These are phyloP conservation scores for Pilaira anomala DNA, from an alignment of 192 early-diverging fungal species.

Conservation along the genomic window DNA sequence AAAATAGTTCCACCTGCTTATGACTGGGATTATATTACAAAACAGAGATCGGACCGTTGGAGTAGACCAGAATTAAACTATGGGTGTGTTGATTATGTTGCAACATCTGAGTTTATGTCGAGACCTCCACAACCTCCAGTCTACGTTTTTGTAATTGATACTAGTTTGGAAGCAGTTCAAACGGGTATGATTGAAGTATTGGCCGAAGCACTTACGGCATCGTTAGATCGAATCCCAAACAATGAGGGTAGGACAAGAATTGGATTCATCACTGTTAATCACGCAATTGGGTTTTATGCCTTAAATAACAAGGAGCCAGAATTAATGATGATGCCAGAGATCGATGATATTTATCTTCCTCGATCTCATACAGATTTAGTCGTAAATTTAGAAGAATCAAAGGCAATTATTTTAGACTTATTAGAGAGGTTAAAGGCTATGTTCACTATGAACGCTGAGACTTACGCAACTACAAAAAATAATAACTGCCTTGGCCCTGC, in stretches of 20 bases:
- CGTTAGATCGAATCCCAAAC: conserved; percentile 73
- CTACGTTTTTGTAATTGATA: conserved; percentile 80
- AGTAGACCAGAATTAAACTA: conserved; percentile 82
- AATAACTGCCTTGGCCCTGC: conserved; percentile 68
- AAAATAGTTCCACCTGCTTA: conserved; percentile 61
- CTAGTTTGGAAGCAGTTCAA: conserved; percentile 69
- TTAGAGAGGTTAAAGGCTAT: conserved; percentile 58
- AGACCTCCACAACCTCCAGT: conserved; percentile 84
- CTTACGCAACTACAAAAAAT: conserved; percentile 45
- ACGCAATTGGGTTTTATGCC: conserved; percentile 78
- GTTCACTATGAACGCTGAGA: conserved; percentile 39
- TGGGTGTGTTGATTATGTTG: conserved; percentile 87
- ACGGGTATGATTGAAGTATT: conserved; percentile 49
- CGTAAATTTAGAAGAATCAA: conserved; percentile 68
- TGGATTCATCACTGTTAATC: conserved; percentile 75
- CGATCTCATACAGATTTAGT: conserved; percentile 66
- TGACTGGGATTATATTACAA: conserved; percentile 70
- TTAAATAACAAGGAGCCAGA: conserved; percentile 52
- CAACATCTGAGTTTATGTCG: conserved; percentile 91
- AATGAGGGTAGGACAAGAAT: conserved; percentile 70
- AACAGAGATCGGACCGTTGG: conserved; percentile 79
- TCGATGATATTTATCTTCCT: conserved; percentile 78
- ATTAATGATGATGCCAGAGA: conserved; percentile 83
- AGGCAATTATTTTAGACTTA: conserved; percentile 56
- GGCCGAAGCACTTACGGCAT: conserved; percentile 55